A percentile compares a stretch with the other conserved stretches of the same genome.
Conservation (phyloP, 371 early-diverging fungal species). For the Dinochytrium kinnereticum region DNA sequence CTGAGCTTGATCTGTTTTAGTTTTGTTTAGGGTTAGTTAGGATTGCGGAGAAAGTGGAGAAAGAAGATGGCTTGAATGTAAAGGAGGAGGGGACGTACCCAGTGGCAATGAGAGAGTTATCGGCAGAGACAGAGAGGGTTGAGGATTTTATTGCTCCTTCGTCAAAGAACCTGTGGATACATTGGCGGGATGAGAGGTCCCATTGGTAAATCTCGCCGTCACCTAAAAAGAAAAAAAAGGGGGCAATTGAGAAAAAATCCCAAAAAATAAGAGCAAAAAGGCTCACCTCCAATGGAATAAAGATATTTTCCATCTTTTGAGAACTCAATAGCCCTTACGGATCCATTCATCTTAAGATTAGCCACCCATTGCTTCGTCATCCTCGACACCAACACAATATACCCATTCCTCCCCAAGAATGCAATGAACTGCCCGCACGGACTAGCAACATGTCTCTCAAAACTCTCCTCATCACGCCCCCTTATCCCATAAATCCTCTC, state of each 20-base stretch:
- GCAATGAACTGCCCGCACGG: constrained; percentile 62
- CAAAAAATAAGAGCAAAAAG: constrained; percentile 3
- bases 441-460: constrained; percentile 29
- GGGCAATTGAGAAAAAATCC: neutral
- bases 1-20: constrained; percentile 76
- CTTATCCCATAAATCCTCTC: constrained; percentile 72
- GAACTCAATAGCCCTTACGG: constrained; percentile 58
- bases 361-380: constrained; percentile 83
- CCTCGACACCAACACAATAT: constrained; percentile 77
- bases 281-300: constrained; percentile 46
- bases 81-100: constrained; percentile 63
- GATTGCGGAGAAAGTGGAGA: neutral
- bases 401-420: constrained; percentile 77
- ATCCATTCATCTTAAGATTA: constrained; percentile 86
- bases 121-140: constrained; percentile 70
- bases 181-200: constrained; percentile 49
- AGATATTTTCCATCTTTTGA: constrained; percentile 48
- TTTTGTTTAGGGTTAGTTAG: no score
- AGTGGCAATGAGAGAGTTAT: constrained; percentile 77
- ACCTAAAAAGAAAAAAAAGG: constrained; percentile 24
- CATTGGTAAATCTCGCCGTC: constrained; percentile 59
- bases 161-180: constrained; percentile 75
- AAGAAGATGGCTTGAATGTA: neutral
- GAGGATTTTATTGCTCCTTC: constrained; percentile 80
- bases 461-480: constrained; percentile 59